phyloP scores from a whole-genome alignment of 495 filamentous ascomycete species.

The Daldinia vernicosa region DNA sequence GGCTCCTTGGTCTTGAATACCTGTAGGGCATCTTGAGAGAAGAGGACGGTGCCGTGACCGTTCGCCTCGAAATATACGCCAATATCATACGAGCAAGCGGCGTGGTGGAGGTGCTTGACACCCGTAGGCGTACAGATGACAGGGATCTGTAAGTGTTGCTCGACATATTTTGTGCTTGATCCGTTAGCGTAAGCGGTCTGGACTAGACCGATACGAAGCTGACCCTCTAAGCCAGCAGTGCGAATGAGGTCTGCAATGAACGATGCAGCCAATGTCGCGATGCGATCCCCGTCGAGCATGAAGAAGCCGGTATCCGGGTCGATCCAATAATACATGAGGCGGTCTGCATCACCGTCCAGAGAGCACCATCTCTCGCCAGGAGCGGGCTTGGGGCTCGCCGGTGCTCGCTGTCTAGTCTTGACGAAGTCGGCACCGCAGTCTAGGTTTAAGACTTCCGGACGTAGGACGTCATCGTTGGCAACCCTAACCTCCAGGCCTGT shows the following conservation, averaged over 20 bases:
- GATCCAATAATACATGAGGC: conserved; percentile 92
- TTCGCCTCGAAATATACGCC: conserved; percentile 99
- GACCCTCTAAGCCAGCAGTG: conserved; percentile 76
- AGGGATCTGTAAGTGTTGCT: conserved; percentile 84
- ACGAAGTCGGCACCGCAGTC: conserved; percentile 97
- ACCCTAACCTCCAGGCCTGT: conserved; percentile 82
- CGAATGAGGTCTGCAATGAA: conserved; percentile 92
- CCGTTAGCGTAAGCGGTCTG: conserved; percentile 99
- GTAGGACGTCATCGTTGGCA: conserved; percentile 88
- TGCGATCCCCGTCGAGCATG: conserved; percentile 94
- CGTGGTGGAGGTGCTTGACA: conserved; percentile 97
- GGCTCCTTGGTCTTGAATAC: conserved; percentile 79
- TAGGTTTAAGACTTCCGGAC: conserved; percentile 86
- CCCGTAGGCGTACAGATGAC: conserved; percentile 94
- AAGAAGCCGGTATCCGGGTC: conserved; percentile 84
- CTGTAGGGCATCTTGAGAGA: conserved; percentile 82
- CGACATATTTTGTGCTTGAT: conserved; percentile 90
- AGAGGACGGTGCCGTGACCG: conserved; percentile 95
- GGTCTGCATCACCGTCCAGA: conserved; percentile 93
- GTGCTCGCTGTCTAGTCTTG: conserved; percentile 93
- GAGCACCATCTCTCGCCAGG: conserved; percentile 86
- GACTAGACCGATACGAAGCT: conserved; percentile 89
- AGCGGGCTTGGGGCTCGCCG: conserved; percentile 79
- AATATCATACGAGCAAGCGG: conserved; percentile 87
- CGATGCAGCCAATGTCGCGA: conserved; percentile 90